Conservation (phyloP, 2,329 filamentous ascomycete species). For the Ceratocystis papillata region DNA sequence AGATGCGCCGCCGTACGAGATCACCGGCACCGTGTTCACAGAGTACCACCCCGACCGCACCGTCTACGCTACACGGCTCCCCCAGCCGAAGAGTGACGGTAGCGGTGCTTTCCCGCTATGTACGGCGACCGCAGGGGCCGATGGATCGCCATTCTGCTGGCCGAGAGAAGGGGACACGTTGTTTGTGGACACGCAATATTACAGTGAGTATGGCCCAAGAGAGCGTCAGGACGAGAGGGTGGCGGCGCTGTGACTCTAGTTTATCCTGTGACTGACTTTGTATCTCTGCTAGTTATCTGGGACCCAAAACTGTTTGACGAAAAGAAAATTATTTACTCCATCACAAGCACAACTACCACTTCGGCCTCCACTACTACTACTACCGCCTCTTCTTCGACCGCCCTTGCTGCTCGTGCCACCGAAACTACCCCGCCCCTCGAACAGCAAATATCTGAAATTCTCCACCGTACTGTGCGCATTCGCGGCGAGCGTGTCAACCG, state of each 20-base stretch:
- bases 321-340: conserved; percentile 31
- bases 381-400: neutral
- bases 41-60: conserved; percentile 33
- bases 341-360: conserved; percentile 11
- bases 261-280: neutral
- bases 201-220: conserved; percentile 33
- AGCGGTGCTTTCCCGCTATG: conserved; percentile 38
- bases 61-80: conserved; percentile 37
- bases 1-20: conserved; percentile 37
- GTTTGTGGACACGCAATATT: conserved; percentile 40
- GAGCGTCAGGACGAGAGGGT: neutral
- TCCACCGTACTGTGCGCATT: conserved; percentile 24
- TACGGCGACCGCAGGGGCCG: conserved; percentile 41
- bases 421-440: neutral
- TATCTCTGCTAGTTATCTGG: conserved; percentile 43
- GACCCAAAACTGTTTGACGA: conserved; percentile 42
- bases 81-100: conserved; percentile 36
- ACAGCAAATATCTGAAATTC: neutral
- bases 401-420: conserved; percentile 4
- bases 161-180: conserved; percentile 38
- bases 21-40: conserved; percentile 38
- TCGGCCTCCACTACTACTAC: neutral
- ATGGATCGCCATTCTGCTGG: conserved; percentile 42
- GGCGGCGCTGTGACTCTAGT: no score
- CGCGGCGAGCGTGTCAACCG: conserved; percentile 35